Conservation (phyloP, 768 basidiomycete genomes). For the Mycena kentingensis region DNA sequence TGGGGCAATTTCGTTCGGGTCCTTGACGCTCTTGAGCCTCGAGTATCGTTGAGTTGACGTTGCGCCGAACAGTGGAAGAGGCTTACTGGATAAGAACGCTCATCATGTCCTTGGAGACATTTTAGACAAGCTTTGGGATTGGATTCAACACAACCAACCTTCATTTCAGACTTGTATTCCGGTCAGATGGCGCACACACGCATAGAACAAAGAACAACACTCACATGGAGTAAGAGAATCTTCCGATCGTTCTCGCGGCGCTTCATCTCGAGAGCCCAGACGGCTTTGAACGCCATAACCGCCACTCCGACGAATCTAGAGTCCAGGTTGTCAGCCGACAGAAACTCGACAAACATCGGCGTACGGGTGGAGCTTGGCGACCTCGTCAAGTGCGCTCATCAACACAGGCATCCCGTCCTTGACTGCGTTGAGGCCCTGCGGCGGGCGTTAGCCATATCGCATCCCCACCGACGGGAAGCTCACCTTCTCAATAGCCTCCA, state of each 20-base stretch:
- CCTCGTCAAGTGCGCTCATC: slow-evolving; percentile 29
- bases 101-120: slow-evolving; percentile 49
- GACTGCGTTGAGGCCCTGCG: slow-evolving; percentile 8
- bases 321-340: neutral
- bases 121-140: too few relatives aligned
- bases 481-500: slow-evolving; percentile 1
- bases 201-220: too few relatives aligned
- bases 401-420: slow-evolving; percentile 8
- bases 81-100: slow-evolving; percentile 34
- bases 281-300: slow-evolving; percentile 43
- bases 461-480: too few relatives aligned
- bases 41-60: neutral
- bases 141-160: too few relatives aligned
- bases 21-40: slow-evolving; percentile 35
- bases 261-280: slow-evolving; percentile 39
- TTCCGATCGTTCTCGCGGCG: slow-evolving; percentile 43
- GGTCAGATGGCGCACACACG: too few relatives aligned
- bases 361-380: slow-evolving; percentile 31
- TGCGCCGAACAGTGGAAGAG: neutral
- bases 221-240: slow-evolving; percentile 36
- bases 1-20: slow-evolving; percentile 29
- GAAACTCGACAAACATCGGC: neutral
- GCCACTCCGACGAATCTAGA: slow-evolving; percentile 31
- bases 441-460: too few relatives aligned
- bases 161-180: too few relatives aligned